phyloP scores from a whole-genome alignment of 805 yeast genomes.

The Wickerhamomyces silvicola region DNA sequence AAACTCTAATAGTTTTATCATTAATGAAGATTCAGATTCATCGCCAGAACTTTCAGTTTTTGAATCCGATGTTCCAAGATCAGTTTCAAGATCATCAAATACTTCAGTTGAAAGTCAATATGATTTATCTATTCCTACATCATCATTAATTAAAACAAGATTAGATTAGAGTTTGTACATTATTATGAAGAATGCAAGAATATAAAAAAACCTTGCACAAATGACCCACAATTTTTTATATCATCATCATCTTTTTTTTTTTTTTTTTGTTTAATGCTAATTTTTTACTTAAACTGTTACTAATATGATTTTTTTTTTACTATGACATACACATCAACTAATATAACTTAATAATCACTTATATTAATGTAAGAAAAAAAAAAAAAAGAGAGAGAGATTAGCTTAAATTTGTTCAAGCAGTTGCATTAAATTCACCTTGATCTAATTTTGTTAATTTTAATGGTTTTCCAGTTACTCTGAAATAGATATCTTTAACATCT shows the following conservation, averaged over 20 bases:
- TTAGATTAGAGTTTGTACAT: too few species aligned
- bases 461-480: slow-evolving; percentile 88
- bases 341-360: too few species aligned
- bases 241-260: too few species aligned
- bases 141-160: too few species aligned
- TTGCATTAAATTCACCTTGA: slow-evolving; percentile 23
- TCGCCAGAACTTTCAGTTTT: slow-evolving; percentile 23
- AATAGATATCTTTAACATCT: slow-evolving; percentile 90
- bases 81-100: slow-evolving; percentile 28
- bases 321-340: too few species aligned
- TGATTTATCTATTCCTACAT: slow-evolving; percentile 4
- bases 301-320: too few species aligned
- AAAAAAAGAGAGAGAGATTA: not conserved
- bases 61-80: slow-evolving; percentile 22
- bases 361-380: too few species aligned
- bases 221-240: too few species aligned
- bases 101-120: slow-evolving; percentile 24
- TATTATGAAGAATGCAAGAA: too few species aligned
- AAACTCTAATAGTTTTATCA: not conserved
- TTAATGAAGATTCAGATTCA: slow-evolving; percentile 9
- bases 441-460: slow-evolving; percentile 36
- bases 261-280: too few species aligned
- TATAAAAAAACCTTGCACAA: too few species aligned
- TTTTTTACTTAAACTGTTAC: too few species aligned
- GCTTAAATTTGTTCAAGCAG: slow-evolving; percentile 6